phyloP scores from a whole-genome alignment of 495 filamentous ascomycete genomes.

The Talaromyces liani region DNA sequence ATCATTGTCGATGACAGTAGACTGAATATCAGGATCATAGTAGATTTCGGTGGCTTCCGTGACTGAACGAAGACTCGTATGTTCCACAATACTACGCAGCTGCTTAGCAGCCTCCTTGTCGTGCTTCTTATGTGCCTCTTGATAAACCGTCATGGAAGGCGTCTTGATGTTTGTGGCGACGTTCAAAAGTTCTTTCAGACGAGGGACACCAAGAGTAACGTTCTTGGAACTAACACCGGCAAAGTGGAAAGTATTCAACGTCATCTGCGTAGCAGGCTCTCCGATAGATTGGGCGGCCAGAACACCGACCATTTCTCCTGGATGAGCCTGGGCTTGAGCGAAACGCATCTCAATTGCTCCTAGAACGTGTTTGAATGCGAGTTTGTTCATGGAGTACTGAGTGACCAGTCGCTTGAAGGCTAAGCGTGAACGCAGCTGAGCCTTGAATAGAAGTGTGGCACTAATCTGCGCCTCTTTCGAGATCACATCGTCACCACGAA shows the following conservation, averaged over 20 bases:
- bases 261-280: conserved; percentile 99
- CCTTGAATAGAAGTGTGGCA: conserved; percentile 84
- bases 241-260: conserved; percentile 99
- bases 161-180: conserved; percentile 98
- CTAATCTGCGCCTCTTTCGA: conserved; percentile 82
- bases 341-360: conserved; percentile 88
- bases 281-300: conserved; percentile 97
- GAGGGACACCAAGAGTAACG: conserved; percentile 96
- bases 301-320: conserved; percentile 98
- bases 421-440: conserved; percentile 78
- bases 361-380: conserved; percentile 87
- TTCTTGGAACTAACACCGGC: conserved; percentile 99
- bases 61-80: conserved; percentile 89
- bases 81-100: conserved; percentile 81
- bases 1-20: conserved; percentile 81
- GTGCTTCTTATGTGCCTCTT: conserved; percentile 46
- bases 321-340: conserved; percentile 67
- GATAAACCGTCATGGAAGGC: conserved; percentile 92
- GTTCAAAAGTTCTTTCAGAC: conserved; percentile 98
- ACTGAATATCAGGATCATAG: conserved; percentile 87
- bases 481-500: conserved; percentile 74
- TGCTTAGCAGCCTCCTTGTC: conserved; percentile 76
- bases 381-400: conserved; percentile 75
- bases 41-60: conserved; percentile 90
- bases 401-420: conserved; percentile 87